phyloP scores from a whole-genome alignment of 75 land plant species.

The Ceratopteris richardii region DNA sequence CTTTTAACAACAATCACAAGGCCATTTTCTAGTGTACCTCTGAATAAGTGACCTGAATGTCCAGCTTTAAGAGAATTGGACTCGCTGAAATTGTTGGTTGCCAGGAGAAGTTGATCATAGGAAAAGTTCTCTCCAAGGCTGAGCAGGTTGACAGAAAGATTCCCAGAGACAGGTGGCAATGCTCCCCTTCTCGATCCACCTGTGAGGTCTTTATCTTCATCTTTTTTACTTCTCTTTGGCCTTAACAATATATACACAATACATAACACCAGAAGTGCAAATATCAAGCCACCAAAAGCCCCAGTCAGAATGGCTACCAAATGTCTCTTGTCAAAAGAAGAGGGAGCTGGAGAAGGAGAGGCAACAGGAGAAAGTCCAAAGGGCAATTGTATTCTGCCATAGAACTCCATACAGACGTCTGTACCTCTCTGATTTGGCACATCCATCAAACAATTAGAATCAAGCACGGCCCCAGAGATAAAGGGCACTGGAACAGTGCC shows the following conservation, averaged over 20 bases:
- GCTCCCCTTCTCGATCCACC: constrained; percentile 17
- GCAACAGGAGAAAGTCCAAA: constrained; percentile 34
- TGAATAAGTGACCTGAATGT: constrained; percentile 81
- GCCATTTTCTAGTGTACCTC: constrained; percentile 58
- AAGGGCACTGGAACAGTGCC: constrained; percentile 34
- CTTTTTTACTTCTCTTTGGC: constrained; percentile 6
- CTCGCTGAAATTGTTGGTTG: constrained; percentile 51
- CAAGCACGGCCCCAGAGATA: constrained; percentile 15
- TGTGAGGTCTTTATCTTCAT: constrained; percentile 18
- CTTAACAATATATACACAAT: constrained; percentile 18
- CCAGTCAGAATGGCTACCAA: constrained; percentile 49
- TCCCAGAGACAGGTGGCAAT: constrained; percentile 17
- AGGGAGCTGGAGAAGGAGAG: constrained; percentile 5
- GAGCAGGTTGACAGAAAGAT: constrained; percentile 30
- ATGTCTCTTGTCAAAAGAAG: constrained; percentile 4
- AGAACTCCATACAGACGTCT: constrained; percentile 46
- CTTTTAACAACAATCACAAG: constrained; percentile 60
- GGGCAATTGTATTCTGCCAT: constrained; percentile 29
- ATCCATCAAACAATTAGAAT: constrained; percentile 50
- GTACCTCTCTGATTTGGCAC: constrained; percentile 45
- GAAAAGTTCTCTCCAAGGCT: constrained; percentile 66
- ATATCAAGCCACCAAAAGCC: constrained; percentile 51
- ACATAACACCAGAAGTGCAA: constrained; percentile 41
- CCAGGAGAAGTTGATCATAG: constrained; percentile 61
- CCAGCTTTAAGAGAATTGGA: constrained; percentile 74